Base-by-base conservation (phyloP, 805 yeast genomes). In the Kluyveromyces starmeri region DNA sequence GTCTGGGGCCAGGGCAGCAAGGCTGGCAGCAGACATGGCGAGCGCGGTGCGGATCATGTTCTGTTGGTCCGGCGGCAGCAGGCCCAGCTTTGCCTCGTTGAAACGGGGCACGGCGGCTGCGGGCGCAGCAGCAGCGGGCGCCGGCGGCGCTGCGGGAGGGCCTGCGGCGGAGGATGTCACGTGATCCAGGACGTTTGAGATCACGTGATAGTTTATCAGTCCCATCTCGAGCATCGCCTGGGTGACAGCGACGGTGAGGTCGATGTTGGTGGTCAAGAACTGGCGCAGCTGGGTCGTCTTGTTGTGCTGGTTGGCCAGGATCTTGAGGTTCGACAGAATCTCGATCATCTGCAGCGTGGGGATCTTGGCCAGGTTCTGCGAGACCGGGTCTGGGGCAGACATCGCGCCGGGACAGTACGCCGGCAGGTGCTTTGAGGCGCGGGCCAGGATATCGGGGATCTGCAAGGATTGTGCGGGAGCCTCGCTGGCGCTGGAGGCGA, bases 191-290 rank as follows among this genome's bases (percentile, higher is more conserved):
- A 83, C 73, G 40, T 75, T 72, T 22, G 67, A 66, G n/a, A 81
- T 73, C n/a, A 78, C 80, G 28, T 73, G 75, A 24, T 68, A 65
- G 51, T 80, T 83, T 15, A 82, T 73, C 27, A 82, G 67, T 1
- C 92, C 94, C 88, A 82, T 81, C 31, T 80, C 64, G 13, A 82
- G 58, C 41, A 82, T 61, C 2, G 86, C 82, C 51, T 82, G 92
- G 0, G 88, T 75, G 1, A 83, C 77, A 1, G 83, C 69, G 2
- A 74, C 61, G 3, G 86, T 79, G 27, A 81, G 59, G 31, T 74
- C 58, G 58, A 12, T 77, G 76, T 43, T 74, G 59, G 46, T 71
- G 59, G 36, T 63, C 65, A 46, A 75, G 63, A 38, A 79, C 63
- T 38, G 69, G 70, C 36, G 70, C 64, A 15, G 76, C 77, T 41